phyloP scores from a whole-genome alignment of 108 stramenopile species.

The Parmales sp. region DNA sequence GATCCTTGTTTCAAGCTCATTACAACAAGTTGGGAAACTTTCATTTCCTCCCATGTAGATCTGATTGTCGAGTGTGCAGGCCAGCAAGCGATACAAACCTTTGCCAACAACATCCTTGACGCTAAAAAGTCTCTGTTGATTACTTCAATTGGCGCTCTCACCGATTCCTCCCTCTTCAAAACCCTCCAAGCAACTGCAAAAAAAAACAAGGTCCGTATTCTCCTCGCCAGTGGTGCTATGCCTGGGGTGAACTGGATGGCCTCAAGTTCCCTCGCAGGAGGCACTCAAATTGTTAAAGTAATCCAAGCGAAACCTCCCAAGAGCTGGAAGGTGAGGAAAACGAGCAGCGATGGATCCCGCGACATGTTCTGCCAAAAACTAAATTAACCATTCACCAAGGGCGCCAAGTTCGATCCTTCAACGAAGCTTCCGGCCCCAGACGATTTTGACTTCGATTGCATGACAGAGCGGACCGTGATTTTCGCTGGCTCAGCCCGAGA shows the following conservation, averaged over 20 bases:
- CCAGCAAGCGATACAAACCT: background rate
- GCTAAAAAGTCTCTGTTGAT: background rate
- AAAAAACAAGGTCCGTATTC: background rate
- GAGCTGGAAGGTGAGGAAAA: background rate
- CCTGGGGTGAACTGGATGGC: background rate
- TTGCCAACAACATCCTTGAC: background rate
- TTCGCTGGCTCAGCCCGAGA: background rate
- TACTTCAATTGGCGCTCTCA: background rate
- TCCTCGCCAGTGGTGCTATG: background rate
- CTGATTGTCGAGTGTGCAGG: background rate
- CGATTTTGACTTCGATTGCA: background rate
- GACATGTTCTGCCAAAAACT: too few species aligned
- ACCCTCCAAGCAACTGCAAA: background rate
- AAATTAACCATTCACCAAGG: too few species aligned
- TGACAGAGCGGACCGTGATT: background rate
- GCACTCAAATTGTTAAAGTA: background rate
- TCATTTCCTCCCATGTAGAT: background rate
- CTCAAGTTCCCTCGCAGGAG: background rate
- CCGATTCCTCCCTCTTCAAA: background rate
- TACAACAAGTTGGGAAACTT: background rate
- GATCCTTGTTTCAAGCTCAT: too few species aligned
- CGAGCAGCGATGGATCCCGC: background rate
- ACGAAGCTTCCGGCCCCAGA: too few species aligned
- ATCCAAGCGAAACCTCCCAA: background rate
- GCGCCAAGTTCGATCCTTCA: too few species aligned